Percentiles rank a stretch among this genome's conserved stretches.
phyloP scores from a whole-genome alignment of 345 rosid genomes.

The Adansonia digitata region DNA sequence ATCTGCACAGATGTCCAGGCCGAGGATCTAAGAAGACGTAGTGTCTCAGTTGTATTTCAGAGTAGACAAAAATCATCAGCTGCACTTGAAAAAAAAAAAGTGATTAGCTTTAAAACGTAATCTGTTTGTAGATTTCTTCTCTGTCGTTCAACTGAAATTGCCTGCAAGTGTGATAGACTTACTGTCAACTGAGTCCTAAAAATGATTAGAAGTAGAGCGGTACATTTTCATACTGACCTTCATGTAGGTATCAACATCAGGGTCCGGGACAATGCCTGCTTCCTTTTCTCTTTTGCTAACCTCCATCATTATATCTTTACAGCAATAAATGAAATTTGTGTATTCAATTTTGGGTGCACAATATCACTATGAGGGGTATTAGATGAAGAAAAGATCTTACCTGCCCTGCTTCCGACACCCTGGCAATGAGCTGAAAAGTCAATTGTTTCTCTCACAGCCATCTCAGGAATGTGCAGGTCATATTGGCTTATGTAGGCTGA shows the following conservation, averaged over 20 bases:
- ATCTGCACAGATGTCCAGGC: slow-evolving; percentile 43
- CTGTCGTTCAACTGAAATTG: slow-evolving; percentile 34
- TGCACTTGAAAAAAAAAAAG: neutral
- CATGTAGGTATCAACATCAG: slow-evolving; percentile 43
- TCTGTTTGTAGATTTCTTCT: slow-evolving; percentile 42
- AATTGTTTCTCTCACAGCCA: slow-evolving; percentile 57
- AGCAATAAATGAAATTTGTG: neutral
- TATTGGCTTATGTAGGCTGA: slow-evolving; percentile 53
- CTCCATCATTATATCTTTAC: slow-evolving; percentile 37
- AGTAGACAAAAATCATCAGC: neutral
- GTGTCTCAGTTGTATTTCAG: neutral
- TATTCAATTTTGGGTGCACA: too few species aligned
- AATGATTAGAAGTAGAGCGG: neutral
- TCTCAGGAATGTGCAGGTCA: slow-evolving; percentile 49
- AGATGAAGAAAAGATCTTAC: neutral
- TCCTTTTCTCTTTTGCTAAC: slow-evolving; percentile 40
- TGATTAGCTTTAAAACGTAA: slow-evolving; percentile 38
- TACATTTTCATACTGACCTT: slow-evolving; percentile 22
- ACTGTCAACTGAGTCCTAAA: neutral
- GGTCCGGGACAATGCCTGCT: slow-evolving; percentile 42
- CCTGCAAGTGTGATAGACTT: slow-evolving; percentile 19
- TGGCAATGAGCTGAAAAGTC: slow-evolving; percentile 65
- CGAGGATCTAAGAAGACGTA: slow-evolving; percentile 31
- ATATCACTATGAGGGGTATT: too few species aligned
- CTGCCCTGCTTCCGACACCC: slow-evolving; percentile 48